These are phyloP conservation scores for Funneliformis caledonium DNA, from an alignment of 371 early-diverging fungal genomes.

Conservation along the genomic window DNA sequence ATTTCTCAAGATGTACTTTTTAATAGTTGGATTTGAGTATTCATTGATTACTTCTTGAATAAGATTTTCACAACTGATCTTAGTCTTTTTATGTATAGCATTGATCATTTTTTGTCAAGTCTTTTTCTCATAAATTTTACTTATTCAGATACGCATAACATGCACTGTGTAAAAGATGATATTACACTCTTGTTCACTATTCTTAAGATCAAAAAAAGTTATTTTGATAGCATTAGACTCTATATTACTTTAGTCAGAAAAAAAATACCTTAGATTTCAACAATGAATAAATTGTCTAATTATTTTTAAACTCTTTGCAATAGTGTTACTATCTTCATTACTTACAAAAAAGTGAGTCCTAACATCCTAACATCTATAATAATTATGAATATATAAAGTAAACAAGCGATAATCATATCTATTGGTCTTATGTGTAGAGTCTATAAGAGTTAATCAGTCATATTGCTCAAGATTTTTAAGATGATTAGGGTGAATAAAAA, in stretches of 20 bases:
- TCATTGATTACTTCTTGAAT: constrained; percentile 23
- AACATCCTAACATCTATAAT: neutral
- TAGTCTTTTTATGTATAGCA: constrained; percentile 37
- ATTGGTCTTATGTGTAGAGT: no score
- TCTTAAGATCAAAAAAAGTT: constrained; percentile 21
- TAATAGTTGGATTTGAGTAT: constrained; percentile 5
- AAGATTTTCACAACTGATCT: constrained; percentile 39
- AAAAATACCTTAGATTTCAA: constrained; percentile 4
- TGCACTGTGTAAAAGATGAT: constrained; percentile 39
- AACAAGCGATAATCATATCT: no score
- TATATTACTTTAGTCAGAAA: constrained; percentile 10
- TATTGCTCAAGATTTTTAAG: no score
- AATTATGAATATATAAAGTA: no score
- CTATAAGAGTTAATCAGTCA: no score
- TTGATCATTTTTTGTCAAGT: constrained; percentile 37
- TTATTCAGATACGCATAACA: constrained; percentile 28
- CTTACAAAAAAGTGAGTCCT: constrained; percentile 42
- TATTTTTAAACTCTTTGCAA: constrained; percentile 22
- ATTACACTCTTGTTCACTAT: constrained; percentile 31
- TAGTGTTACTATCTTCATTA: neutral
- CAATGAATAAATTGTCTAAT: neutral
- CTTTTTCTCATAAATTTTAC: neutral
- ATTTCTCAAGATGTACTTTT: constrained; percentile 4
- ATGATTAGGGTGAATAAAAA: no score
- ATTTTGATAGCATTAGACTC: constrained; percentile 20